A percentile compares a stretch with the other conserved stretches of the same genome.
These are phyloP conservation scores for Podaxis sp. DNA, from an alignment of 768 basidiomycete genomes.

Conservation along the genomic window DNA sequence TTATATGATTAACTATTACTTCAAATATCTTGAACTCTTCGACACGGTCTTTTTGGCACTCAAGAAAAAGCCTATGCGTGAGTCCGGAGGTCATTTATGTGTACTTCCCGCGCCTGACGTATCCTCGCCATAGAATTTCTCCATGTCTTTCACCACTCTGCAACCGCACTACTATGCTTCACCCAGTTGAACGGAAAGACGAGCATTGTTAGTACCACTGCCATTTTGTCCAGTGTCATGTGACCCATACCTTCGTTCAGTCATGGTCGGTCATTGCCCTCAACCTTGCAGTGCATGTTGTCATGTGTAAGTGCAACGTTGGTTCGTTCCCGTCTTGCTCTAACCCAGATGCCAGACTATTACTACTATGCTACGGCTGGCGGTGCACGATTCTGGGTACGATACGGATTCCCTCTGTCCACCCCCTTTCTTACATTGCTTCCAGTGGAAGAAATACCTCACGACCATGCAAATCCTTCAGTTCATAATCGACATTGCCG, in stretches of 20 bases:
- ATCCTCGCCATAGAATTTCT: conserved; percentile 69
- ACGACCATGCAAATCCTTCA: conserved; percentile 97
- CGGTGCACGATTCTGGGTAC: conserved; percentile 94
- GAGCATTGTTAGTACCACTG: conserved; percentile 68
- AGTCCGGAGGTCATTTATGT: conserved; percentile 24
- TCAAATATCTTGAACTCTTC: conserved; percentile 95
- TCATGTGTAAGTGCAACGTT: conserved; percentile 81
- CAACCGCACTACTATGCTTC: conserved; percentile 93
- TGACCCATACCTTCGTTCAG: conserved; percentile 36
- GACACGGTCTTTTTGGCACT: conserved; percentile 97
- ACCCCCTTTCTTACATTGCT: neutral
- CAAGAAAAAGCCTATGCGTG: conserved; percentile 98
- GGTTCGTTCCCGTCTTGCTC: neutral
- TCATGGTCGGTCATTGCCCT: conserved; percentile 95
- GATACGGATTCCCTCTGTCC: conserved; percentile 3
- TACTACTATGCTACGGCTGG: conserved; percentile 99
- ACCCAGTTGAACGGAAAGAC: conserved; percentile 94
- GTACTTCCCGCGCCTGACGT: conserved; percentile 12
- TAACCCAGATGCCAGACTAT: conserved; percentile 63
- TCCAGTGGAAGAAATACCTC: conserved; percentile 97
- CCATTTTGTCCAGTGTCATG: neutral
- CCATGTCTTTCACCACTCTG: conserved; percentile 99
- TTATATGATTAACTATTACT: conserved; percentile 99
- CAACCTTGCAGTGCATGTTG: conserved; percentile 91
- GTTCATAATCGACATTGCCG: conserved; percentile 88